These are phyloP conservation scores for Blastobotrys arbuscula DNA, from an alignment of 1,139 yeast species.

Conservation along the genomic window DNA sequence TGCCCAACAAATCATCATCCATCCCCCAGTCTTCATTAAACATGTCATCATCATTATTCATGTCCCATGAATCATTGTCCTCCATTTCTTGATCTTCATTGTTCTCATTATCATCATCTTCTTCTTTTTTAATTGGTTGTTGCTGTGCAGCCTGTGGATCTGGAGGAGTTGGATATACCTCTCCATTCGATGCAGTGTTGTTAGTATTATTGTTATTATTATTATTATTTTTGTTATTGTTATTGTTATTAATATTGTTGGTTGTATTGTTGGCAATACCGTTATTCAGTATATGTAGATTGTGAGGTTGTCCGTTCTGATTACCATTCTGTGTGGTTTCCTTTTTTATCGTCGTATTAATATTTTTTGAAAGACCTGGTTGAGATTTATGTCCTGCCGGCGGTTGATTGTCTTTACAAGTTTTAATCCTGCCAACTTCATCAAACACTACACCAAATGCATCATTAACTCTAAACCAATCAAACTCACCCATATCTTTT, in stretches of 20 bases:
- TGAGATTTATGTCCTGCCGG: too few relatives aligned
- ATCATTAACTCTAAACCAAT: constrained; percentile 11
- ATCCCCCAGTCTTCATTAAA: constrained; percentile 34
- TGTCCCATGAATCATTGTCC: constrained; percentile 15
- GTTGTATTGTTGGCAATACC: too few relatives aligned
- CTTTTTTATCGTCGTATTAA: too few relatives aligned
- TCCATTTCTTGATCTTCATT: constrained; percentile 4
- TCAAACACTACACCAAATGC: constrained; percentile 6
- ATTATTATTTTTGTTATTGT: too few relatives aligned
- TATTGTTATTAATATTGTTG: background rate
- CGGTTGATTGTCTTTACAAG: background rate
- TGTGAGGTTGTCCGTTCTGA: too few relatives aligned
- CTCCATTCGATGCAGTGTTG: background rate
- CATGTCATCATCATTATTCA: constrained; percentile 1
- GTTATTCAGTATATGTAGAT: too few relatives aligned
- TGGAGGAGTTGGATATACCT: constrained; percentile 36
- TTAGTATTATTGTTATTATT: background rate
- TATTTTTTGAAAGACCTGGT: too few relatives aligned
- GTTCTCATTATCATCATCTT: constrained; percentile 14
- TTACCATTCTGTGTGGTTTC: too few relatives aligned
- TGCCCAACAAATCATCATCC: constrained; percentile 42
- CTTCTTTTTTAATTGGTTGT: constrained; percentile 11
- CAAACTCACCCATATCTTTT: constrained; percentile 6
- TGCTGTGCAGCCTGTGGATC: constrained; percentile 26
- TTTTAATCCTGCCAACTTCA: background rate